phyloP scores from a whole-genome alignment of 257 asterid genomes.

The Solanum bulbocastanum region DNA sequence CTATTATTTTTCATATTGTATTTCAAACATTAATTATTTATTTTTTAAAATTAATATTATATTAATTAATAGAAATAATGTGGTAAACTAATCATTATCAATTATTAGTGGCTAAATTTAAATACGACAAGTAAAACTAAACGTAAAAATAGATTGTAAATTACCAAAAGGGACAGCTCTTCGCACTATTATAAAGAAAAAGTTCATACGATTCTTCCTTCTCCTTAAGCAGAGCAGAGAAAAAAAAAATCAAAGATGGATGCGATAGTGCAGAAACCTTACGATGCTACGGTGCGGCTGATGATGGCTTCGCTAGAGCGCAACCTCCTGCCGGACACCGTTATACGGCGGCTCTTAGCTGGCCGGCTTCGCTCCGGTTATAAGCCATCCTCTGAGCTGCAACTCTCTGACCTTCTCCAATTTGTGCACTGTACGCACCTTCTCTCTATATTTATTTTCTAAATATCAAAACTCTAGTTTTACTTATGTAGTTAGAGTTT shows the following conservation, averaged over 20 bases:
- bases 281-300: constrained; percentile 56
- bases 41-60: too few species aligned
- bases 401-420: constrained; percentile 47
- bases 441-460: not conserved
- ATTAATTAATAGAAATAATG: too few species aligned
- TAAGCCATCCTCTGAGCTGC: constrained; percentile 43
- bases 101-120: too few species aligned
- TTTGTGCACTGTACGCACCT: constrained; percentile 44
- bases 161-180: too few species aligned
- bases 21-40: too few species aligned
- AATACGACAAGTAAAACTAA: too few species aligned
- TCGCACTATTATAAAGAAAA: too few species aligned
- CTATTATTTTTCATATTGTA: too few species aligned
- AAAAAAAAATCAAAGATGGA: constrained; percentile 6
- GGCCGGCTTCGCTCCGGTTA: constrained; percentile 74
- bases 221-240: not conserved
- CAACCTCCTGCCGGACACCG: constrained; percentile 72
- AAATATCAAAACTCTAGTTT: too few species aligned
- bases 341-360: constrained; percentile 62
- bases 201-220: not conserved
- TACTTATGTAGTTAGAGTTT: too few species aligned
- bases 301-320: constrained; percentile 73
- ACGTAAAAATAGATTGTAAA: too few species aligned
- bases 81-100: too few species aligned
- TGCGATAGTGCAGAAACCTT: constrained; percentile 41